These are phyloP conservation scores for Saturnispora serradocipensis DNA, from an alignment of 805 yeast species.

Conservation along the genomic window DNA sequence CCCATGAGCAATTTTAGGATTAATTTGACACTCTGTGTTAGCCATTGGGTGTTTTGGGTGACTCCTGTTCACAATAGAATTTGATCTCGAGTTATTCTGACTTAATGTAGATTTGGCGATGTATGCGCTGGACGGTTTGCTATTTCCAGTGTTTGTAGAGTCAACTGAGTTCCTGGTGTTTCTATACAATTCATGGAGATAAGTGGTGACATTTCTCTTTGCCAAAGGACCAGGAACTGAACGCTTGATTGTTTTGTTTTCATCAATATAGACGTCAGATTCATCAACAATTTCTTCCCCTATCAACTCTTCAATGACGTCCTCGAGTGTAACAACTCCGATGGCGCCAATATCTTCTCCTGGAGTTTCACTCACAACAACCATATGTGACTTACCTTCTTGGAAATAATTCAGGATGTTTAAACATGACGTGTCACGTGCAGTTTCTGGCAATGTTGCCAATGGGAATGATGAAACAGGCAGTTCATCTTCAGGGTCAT, in stretches of 20 bases:
- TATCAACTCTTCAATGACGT: slow-evolving; percentile 94
- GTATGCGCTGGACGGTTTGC: slow-evolving; percentile 3
- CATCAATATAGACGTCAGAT: slow-evolving; percentile 86
- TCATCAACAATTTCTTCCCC: slow-evolving; percentile 98
- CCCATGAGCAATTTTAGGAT: slow-evolving; percentile 22
- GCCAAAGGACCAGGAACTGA: slow-evolving; percentile 67
- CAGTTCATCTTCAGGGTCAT: slow-evolving; percentile 92
- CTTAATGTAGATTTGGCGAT: slow-evolving; percentile 6
- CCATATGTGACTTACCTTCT: slow-evolving; percentile 97
- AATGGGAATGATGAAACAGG: slow-evolving; percentile 91
- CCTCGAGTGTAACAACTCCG: slow-evolving; percentile 91
- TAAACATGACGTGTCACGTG: slow-evolving; percentile 83
- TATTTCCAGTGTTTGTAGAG: slow-evolving; percentile 2
- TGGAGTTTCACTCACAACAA: slow-evolving; percentile 77
- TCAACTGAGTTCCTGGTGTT: slow-evolving; percentile 9
- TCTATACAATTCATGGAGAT: slow-evolving; percentile 51
- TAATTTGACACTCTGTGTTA: slow-evolving; percentile 9
- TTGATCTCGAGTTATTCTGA: not conserved
- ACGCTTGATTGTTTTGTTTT: slow-evolving; percentile 77
- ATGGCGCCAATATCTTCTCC: slow-evolving; percentile 74
- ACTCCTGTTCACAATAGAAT: not conserved
- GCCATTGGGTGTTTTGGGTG: not conserved
- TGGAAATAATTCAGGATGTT: slow-evolving; percentile 93
- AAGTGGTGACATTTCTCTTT: slow-evolving; percentile 58
- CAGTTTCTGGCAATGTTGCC: slow-evolving; percentile 93